phyloP scores from a whole-genome alignment of 1,284 basidiomycete species.

The Polyporus tsugae region DNA sequence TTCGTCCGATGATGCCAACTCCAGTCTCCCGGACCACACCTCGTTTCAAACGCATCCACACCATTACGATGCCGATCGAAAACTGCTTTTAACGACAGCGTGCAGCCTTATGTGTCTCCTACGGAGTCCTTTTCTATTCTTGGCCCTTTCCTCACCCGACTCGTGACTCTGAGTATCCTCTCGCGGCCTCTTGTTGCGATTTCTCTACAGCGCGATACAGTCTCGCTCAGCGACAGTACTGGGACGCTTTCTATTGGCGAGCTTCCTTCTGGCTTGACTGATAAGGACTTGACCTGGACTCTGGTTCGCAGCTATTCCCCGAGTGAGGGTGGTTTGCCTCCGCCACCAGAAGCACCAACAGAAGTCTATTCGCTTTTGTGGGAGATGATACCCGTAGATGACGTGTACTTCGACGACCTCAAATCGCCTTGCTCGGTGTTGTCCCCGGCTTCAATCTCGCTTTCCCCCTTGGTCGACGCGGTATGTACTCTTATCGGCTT shows the following conservation, averaged over 20 bases:
- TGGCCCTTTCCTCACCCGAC: constrained; percentile 42
- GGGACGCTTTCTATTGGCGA: constrained; percentile 50
- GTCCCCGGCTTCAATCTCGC: constrained; percentile 42
- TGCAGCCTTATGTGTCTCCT: too few species aligned
- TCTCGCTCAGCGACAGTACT: constrained; percentile 46
- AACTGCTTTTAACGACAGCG: not conserved
- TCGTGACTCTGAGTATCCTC: constrained; percentile 35
- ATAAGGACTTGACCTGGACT: constrained; percentile 48
- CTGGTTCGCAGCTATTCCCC: constrained; percentile 47
- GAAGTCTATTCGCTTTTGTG: constrained; percentile 47
- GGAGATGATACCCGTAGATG: constrained; percentile 61
- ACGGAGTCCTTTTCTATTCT: constrained; percentile 38
- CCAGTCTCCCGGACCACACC: not conserved
- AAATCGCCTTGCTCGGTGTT: constrained; percentile 53
- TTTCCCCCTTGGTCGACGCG: constrained; percentile 61
- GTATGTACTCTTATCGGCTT: constrained; percentile 38
- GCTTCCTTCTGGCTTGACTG: constrained; percentile 45
- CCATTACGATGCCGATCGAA: too few species aligned
- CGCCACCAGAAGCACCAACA: constrained; percentile 42
- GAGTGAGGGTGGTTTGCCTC: constrained; percentile 46
- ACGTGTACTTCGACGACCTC: constrained; percentile 61
- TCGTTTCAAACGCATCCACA: too few species aligned
- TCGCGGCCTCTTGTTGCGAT: constrained; percentile 42
- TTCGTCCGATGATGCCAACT: constrained; percentile 30
- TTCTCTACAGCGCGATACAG: constrained; percentile 48